phyloP scores from a whole-genome alignment of 2,329 filamentous ascomycete species.

The Neofusicoccum sp. region DNA sequence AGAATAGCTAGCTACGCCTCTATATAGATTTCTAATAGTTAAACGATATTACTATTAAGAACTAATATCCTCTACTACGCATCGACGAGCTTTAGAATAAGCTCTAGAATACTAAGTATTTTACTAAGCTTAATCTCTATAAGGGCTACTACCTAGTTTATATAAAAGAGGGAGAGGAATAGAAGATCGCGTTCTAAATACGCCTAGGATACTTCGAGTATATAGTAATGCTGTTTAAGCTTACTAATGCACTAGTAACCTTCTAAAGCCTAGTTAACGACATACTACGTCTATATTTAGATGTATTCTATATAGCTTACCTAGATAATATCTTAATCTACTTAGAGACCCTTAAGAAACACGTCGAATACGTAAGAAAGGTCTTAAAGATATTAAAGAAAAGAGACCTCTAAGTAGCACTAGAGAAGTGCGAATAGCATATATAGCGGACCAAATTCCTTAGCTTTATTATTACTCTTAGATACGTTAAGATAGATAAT shows the following conservation, averaged over 20 bases:
- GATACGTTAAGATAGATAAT: too few relatives aligned
- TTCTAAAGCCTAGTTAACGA: conserved; percentile 21
- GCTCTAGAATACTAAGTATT: conserved; percentile 15
- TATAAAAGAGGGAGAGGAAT: conserved; percentile 19
- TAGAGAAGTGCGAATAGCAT: conserved; percentile 19
- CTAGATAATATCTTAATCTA: conserved; percentile 24
- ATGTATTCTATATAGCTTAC: conserved; percentile 22
- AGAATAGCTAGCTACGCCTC: conserved; percentile 4
- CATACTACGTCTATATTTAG: conserved; percentile 14
- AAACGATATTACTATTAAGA: conserved; percentile 21
- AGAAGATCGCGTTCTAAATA: conserved; percentile 20
- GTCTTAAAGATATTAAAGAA: conserved; percentile 13
- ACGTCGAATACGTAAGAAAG: conserved; percentile 16
- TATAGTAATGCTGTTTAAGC: conserved; percentile 21
- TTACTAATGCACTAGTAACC: conserved; percentile 20
- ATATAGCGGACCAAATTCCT: conserved; percentile 16
- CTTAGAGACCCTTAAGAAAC: conserved; percentile 2
- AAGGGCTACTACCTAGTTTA: conserved; percentile 19
- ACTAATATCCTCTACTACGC: conserved; percentile 15
- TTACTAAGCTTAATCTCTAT: conserved; percentile 21
- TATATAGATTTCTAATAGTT: conserved; percentile 21
- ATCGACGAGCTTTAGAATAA: conserved; percentile 17
- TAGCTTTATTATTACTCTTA: conserved; percentile 20
- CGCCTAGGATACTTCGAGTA: conserved; percentile 20
- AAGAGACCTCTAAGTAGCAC: conserved; percentile 12